Base-by-base conservation (phyloP, 75 land plant genomes). In the Isoetes taiwanensis region DNA sequence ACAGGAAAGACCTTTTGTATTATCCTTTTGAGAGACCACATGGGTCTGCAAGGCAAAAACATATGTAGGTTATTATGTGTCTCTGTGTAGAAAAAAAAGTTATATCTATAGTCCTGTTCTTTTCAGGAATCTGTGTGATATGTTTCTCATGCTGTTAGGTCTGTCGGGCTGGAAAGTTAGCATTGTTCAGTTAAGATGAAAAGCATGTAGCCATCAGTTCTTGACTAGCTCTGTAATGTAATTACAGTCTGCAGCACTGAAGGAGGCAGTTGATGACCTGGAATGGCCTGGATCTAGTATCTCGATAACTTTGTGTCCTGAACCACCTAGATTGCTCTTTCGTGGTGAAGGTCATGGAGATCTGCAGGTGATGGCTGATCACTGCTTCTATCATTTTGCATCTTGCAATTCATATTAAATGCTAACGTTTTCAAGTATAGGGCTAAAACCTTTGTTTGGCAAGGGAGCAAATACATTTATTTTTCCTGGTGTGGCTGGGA, bases 281-380 rank as follows among this genome's bases (percentile, higher is more conserved):
- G 97, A 90, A 56, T 90, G 94, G 94, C 97, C 97, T 20, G 97
- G 94, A 23, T 73, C 93, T 25, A 90, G 85, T 69, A 71, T 90
- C 23, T 71, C 70, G 52, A 76, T 90, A 19, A 57, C 54, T 30
- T 38, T 90, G 16, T 72, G 70, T 39, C 79, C 82, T 30, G 82
- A 62, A 31, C 97, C 97, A 23, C 87, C 88, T 59, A 55, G 61
- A 56, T 93, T 86, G 37, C 72, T 72, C 43, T 83, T 90, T 50
- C 75, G 64, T 64, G 88, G 80, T 29, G 97, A 90, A 61, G 97
- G 97, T 57, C 97, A 90, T 65, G 97, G 97, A 11, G 88, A 90
- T 62, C 65, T 90, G 57, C 97, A 90, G 94, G 96, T 90, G 30
- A 54, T 54, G 33, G n/a, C 4, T 46, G 4, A 17, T 46, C 16